Evolutionary conservation across 2,329 filamentous ascomycete species (phyloP), one percentile per base, ranked within the genome.

Genomic region (Fusarium irregulare): DNA sequence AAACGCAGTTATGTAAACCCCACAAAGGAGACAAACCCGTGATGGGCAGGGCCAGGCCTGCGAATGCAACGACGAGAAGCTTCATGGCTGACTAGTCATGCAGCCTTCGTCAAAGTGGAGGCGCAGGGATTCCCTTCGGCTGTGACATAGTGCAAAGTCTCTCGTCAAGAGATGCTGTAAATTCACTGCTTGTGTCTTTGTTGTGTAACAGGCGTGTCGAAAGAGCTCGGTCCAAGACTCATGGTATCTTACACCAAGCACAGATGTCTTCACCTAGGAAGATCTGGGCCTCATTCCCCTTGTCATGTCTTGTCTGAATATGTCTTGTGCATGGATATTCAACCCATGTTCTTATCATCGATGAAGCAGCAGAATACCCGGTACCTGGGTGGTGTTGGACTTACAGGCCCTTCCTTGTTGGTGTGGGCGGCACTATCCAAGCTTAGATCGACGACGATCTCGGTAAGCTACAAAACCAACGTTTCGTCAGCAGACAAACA

Each of bases 91-190:
- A 47, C 54, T 41, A 46, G 34, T 28, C 32, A 57, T 44, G 21
- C 44, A 50, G 49, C 32, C 20, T 48, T 51, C 60, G 44, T 44
- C 21, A 60, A 28, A 56, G 41, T 56, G 27, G 53, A 34, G 41
- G 66, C 55, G 49, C 23, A 49, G 56, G 48, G 56, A 56, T 51
- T 34, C 23, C 25, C 41, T 61, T 69, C 64, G 65, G 46, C 55
- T 63, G 69, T 72, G 48, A 66, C 64, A 62, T 71, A 61, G 47
- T 61, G 55, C 61, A 62, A 59, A 51, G 61, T 72, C 60, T 70
- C 53, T 74, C 64, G 51, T 67, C 54, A 75, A 63, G 23, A 71
- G 46, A 62, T 61, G 53, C 49, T 66, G 51, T 58, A 57, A 48
- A 58, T 51, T 60, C 47, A 14, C 47, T 60, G 47, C 55, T 56